These are phyloP conservation scores for Entelexis paramagnoliae DNA, from an alignment of 1,139 yeast species.

Conservation along the genomic window DNA sequence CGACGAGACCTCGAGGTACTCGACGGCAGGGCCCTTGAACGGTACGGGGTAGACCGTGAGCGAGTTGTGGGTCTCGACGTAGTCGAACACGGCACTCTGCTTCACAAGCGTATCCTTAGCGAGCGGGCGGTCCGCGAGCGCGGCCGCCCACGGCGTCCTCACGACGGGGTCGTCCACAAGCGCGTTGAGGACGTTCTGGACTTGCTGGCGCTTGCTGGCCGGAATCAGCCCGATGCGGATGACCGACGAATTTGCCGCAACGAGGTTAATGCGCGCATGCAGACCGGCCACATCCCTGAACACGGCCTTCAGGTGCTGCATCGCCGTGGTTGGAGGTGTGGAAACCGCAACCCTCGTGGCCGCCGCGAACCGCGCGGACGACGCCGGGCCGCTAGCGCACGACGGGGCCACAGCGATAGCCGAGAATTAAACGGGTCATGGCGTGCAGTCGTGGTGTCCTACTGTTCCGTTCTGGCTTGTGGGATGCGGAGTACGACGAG, in stretches of 20 bases:
- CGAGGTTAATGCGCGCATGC: conserved; percentile 21
- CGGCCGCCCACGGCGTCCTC: conserved; percentile 30
- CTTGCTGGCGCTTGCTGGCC: conserved; percentile 25
- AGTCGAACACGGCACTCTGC: conserved; percentile 29
- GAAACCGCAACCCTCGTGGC: conserved; percentile 6
- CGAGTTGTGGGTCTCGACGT: conserved; percentile 32
- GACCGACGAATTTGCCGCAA: conserved; percentile 17
- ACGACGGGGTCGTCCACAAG: conserved; percentile 33
- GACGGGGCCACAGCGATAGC: no score
- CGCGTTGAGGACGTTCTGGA: conserved; percentile 29
- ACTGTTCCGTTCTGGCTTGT: no score
- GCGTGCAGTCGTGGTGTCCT: no score
- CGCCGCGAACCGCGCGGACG: no score
- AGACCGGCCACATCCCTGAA: conserved; percentile 22
- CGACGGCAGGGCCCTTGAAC: conserved; percentile 25
- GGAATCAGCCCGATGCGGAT: conserved; percentile 30
- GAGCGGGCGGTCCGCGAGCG: conserved; percentile 27
- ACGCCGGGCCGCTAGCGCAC: no score
- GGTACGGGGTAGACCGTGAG: conserved; percentile 33
- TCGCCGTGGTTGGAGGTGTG: conserved; percentile 6
- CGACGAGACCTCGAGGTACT: conserved; percentile 30
- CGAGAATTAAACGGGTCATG: no score
- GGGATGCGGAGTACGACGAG: no score
- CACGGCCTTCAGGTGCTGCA: conserved; percentile 19
- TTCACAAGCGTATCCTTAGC: conserved; percentile 31